Evolutionary conservation across 208 protist species (phyloP), one percentile per base, ranked within the genome.

Genomic region (Trypanosomatidae sp.): DNA sequence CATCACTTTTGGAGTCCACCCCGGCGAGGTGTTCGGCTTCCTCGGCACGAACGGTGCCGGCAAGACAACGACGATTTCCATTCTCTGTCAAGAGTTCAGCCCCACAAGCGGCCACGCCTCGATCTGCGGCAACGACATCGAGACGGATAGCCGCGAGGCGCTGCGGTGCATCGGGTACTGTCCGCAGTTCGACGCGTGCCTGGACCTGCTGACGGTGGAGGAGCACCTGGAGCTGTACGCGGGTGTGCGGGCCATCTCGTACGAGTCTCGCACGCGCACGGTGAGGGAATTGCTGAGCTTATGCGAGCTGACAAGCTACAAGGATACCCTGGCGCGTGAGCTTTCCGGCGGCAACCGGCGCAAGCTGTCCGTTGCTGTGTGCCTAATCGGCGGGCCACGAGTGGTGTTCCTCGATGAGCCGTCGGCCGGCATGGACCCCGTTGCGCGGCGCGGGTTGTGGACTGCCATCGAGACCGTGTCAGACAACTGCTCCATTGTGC

Each of bases 131-230:
- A 69, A 88, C 44, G 86, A 94, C 71, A 88, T 91, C 66, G 83
- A 90, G 0, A 33, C 44, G 1, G 46, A 90, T 44, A 83, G 85
- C 76, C 39, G 64, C 22, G 74, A 83, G 62, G 86, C 83, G 49
- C 71, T 85, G 72, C 80, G 62, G 58, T 88, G 84, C 74, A 84
- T 98, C 60, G 98, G 98, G 47, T 97, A 99, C 59, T 99, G 98
- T 80, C 97, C 97, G 47, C 98, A 99, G 80, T 98, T 98, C 81
- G 97, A 99, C 79, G 88, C 98, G 33, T 76, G 92, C 5, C 89
- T 97, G 56, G 88, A 94, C 50, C 81, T 98, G 46, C 77, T 99
- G n/a, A 99, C 96, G 36, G 87, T 91, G 55, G 72, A 88, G 22
- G 96, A 99, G 76, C 96, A 99, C 77, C 79, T 99, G 28, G 49